Base-by-base conservation (phyloP, 116 monocot genomes). In the Zostera marina region DNA sequence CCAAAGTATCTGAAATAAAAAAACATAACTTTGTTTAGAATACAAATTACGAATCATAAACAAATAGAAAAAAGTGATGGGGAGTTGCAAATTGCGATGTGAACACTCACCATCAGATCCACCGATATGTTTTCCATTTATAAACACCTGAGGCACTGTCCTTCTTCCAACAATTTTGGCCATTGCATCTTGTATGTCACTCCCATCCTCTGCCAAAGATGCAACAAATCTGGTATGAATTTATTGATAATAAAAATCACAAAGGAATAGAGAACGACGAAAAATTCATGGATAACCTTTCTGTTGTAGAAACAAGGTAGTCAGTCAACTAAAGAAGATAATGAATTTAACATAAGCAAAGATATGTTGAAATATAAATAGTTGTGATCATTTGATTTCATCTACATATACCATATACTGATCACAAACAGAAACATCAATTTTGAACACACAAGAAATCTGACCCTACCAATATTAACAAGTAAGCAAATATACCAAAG, bases 61-160 rank as follows among this genome's bases (percentile, higher is more conserved):
- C 48, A 48, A 48, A 48, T 11, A 16, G 23, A 26, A 63, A 4
- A 8, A 63, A 51, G 47, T 41, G 42, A 46, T 52, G 8, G 42
- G 10, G 8, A 52, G 6, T 2, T 2, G 3, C 14, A 3, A 52
- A 3, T 2, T 2, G 3, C 14, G 1, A 15, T 42, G 16, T 54
- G 4, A 12, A 20, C 17, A 60, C 12, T 75, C 84, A 94, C 94
- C 96, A 66, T 96, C 88, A 46, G 85, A 96, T 53, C 96, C 96
- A 64, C 96, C 96, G 41, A 96, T 58, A 68, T 89, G 96, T 67
- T 89, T 82, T 54, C 96, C 85, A 54, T 82, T 66, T 64, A 96
- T 77, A 56, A 96, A 96, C 21, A 96, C 89, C 76, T 96, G 96
- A 53, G 96, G 96, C 10, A 96, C 96, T 1, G 96, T 88, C 1